These are phyloP conservation scores for Colletotrichum echinochloae DNA, from an alignment of 2,329 filamentous ascomycete species.

Conservation along the genomic window DNA sequence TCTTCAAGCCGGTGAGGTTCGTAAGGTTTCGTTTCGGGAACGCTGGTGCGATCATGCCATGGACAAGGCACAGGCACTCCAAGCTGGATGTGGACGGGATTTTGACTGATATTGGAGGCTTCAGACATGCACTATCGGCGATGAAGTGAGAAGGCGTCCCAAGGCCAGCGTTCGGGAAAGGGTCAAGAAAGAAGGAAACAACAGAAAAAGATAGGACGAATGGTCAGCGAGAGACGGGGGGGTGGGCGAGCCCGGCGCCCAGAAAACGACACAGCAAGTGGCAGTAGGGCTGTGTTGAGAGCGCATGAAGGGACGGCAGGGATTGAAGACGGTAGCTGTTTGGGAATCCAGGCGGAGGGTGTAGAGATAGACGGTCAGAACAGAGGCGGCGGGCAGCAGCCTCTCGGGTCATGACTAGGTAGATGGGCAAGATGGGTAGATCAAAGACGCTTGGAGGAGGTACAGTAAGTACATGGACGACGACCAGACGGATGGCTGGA, in stretches of 20 bases:
- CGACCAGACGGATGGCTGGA: slow-evolving; percentile 29
- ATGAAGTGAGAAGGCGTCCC: slow-evolving; percentile 29
- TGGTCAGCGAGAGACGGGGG: slow-evolving; percentile 39
- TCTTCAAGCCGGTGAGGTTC: slow-evolving; percentile 29
- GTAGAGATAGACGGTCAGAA: slow-evolving; percentile 37
- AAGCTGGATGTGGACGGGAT: slow-evolving; percentile 29
- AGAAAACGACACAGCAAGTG: slow-evolving; percentile 41
- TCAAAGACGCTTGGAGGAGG: slow-evolving; percentile 32
- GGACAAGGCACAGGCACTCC: slow-evolving; percentile 27
- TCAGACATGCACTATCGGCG: slow-evolving; percentile 16
- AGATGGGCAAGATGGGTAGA: no score
- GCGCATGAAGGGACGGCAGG: slow-evolving; percentile 48
- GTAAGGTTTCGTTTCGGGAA: slow-evolving; percentile 43
- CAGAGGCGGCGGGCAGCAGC: slow-evolving; percentile 22
- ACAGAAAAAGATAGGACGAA: slow-evolving; percentile 48
- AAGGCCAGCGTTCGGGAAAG: slow-evolving; percentile 35
- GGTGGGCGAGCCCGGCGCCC: slow-evolving; percentile 38
- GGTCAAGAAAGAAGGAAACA: slow-evolving; percentile 41
- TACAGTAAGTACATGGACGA: slow-evolving; percentile 4
- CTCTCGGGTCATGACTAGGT: slow-evolving; percentile 35
- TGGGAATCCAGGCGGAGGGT: slow-evolving; percentile 45
- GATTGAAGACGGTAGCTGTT: slow-evolving; percentile 48
- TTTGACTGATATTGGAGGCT: slow-evolving; percentile 25
- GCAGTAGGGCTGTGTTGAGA: slow-evolving; percentile 49
- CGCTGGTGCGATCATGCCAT: slow-evolving; percentile 39